Evolutionary conservation across 345 rosid genomes (phyloP), one percentile per base, ranked within the genome.

Genomic region (Linum tenue): DNA sequence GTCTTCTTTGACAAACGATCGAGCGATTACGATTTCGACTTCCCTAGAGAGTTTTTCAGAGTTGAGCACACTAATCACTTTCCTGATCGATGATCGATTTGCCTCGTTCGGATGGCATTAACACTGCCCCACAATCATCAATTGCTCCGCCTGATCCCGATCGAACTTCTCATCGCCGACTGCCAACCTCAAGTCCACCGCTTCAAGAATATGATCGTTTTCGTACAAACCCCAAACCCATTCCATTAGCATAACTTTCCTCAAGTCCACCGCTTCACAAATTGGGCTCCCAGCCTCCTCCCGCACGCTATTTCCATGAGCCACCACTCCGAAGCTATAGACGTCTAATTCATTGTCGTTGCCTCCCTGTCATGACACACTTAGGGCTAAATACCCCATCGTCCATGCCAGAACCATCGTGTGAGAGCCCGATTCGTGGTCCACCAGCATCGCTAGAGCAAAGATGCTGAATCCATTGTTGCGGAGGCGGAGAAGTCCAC

Each of bases 211-310:
- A 51, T 56, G 67, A 2, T 73, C 70, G 7, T 56, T 38, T 17
- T 82, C 86, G 7, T 83, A 83, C 5, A 80, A 77, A 10, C 74
- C 70, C 86, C 86, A 79, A 0, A 80, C 80, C 84, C 82, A 83
- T 57, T 74, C 82, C 60, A 78, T 68, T 58, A 83, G 43, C 67
- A 78, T 62, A 76, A 70, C 65, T 79, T 72, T 22, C 73, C 42
- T 0, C 65, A 67, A 16, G 66, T 81, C 14, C 39, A 42, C 75
- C 31, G 31, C 31, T 22, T 22, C 31, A 22, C 31, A 22, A 22
- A 53, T 1, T 69, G 42, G 22, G 78, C 76, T 5, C 80, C 76
- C 0, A 81, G 78, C 64, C 35, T 76, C 63, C 84, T 76, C 5
- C 87, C 87, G 10, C 81, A 73, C 0, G 78, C 72, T 7, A 80